phyloP scores from a whole-genome alignment of 2,329 filamentous ascomycete species.

The Beauveria pseudobassiana region DNA sequence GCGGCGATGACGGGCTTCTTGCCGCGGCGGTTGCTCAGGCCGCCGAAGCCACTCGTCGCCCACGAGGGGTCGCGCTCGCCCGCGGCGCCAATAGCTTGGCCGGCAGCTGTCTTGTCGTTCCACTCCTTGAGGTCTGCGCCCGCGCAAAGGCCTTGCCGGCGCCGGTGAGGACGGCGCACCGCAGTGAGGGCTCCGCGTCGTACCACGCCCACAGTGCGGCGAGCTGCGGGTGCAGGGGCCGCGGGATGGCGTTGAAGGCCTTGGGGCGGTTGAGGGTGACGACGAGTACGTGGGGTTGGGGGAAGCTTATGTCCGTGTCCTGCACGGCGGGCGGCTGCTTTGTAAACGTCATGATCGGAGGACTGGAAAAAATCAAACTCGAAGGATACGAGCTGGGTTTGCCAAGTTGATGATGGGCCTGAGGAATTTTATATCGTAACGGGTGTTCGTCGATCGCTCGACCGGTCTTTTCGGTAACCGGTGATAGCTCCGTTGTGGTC shows the following conservation, averaged over 20 bases:
- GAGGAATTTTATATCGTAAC: no score
- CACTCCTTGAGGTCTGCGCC: constrained; percentile 64
- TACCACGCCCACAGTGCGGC: constrained; percentile 50
- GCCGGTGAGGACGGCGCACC: constrained; percentile 57
- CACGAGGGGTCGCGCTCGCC: constrained; percentile 19
- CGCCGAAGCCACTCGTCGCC: constrained; percentile 52
- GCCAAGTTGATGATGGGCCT: neutral
- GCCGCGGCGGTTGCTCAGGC: constrained; percentile 56
- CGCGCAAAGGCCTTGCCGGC: constrained; percentile 55
- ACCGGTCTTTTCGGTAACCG: neutral
- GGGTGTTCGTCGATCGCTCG: neutral
- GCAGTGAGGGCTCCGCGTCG: constrained; percentile 52
- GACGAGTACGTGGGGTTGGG: constrained; percentile 46
- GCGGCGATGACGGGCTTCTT: constrained; percentile 72
- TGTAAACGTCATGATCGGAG: neutral
- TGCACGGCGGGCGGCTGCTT: constrained; percentile 30
- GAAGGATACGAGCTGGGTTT: neutral
- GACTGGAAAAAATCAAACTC: neutral
- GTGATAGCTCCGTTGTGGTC: neutral
- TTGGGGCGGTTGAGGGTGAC: constrained; percentile 52
- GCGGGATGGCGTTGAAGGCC: constrained; percentile 50
- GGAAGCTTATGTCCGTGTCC: constrained; percentile 40
- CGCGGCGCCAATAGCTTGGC: neutral
- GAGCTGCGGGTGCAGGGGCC: constrained; percentile 40
- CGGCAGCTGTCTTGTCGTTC: constrained; percentile 21